Evolutionary conservation across 2,329 filamentous ascomycete genomes (phyloP).

Genomic region (Helicocarpus griseus): DNA sequence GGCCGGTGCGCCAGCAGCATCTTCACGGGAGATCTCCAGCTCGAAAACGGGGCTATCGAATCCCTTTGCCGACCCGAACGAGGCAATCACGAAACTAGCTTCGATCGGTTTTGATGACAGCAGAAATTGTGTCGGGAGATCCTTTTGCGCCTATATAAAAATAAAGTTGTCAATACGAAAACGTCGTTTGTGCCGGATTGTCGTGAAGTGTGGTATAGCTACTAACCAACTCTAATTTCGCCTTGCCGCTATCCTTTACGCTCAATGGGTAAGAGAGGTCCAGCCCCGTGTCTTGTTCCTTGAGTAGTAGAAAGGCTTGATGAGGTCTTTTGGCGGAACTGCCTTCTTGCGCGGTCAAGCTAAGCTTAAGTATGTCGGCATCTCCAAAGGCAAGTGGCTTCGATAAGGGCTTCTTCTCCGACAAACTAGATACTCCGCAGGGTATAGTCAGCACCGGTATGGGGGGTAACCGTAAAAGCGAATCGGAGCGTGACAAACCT

Average conservation of each 20-base stretch:
- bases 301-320: conserved; percentile 82
- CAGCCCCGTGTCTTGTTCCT: conserved; percentile 63
- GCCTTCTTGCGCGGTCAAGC: conserved; percentile 70
- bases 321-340: conserved; percentile 75
- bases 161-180: conserved; percentile 1
- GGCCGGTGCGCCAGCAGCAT: conserved; percentile 51
- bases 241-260: conserved; percentile 82
- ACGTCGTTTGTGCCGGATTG: not conserved
- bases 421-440: conserved; percentile 41
- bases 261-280: conserved; percentile 79
- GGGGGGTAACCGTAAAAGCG: not conserved
- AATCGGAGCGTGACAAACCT: conserved; percentile 34
- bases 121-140: conserved; percentile 77
- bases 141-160: conserved; percentile 63
- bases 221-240: conserved; percentile 71
- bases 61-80: conserved; percentile 65
- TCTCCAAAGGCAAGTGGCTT: conserved; percentile 56
- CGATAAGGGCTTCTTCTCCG: conserved; percentile 49
- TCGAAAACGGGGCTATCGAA: conserved; percentile 65
- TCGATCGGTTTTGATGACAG: conserved; percentile 56
- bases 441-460: not conserved
- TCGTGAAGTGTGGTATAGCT: not conserved
- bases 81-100: conserved; percentile 75
- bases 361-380: conserved; percentile 68
- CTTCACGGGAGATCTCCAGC: conserved; percentile 51